Percentiles rank a stretch among this genome's conserved stretches.
Conservation (phyloP, 805 yeast species). For the Nakazawaea populi region DNA sequence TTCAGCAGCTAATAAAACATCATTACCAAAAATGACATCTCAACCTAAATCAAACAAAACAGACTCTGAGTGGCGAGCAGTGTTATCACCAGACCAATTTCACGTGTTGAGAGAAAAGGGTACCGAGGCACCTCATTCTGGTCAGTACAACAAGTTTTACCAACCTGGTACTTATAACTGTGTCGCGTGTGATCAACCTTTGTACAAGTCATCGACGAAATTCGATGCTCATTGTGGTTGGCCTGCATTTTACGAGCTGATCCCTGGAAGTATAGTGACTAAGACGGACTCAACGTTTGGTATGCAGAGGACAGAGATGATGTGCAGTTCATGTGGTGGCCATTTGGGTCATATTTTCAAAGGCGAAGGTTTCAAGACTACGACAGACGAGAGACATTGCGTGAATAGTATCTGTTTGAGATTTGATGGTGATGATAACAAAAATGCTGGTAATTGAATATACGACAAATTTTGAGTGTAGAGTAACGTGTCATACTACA, state of each 20-base stretch:
- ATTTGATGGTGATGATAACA: slow-evolving; percentile 27
- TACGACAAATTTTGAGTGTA: too few species aligned
- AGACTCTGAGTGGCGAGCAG: slow-evolving; percentile 75
- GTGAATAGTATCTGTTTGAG: slow-evolving; percentile 82
- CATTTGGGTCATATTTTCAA: slow-evolving; percentile 94
- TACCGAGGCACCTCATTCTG: slow-evolving; percentile 64
- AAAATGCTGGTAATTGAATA: too few species aligned
- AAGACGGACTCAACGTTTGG: slow-evolving; percentile 62
- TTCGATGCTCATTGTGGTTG: slow-evolving; percentile 94
- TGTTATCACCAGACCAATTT: slow-evolving; percentile 71
- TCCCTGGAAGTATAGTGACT: slow-evolving; percentile 69
- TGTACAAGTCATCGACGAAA: slow-evolving; percentile 75
- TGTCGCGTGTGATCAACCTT: slow-evolving; percentile 78
- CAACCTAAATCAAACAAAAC: slow-evolving; percentile 13
- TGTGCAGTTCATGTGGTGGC: slow-evolving; percentile 84
- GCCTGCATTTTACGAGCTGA: slow-evolving; percentile 94
- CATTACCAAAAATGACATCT: background rate
- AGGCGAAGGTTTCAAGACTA: slow-evolving; percentile 86
- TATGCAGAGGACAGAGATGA: slow-evolving; percentile 83
- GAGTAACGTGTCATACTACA: too few species aligned
- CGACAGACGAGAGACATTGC: slow-evolving; percentile 91
- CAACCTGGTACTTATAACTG: slow-evolving; percentile 68
- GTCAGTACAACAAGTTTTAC: slow-evolving; percentile 49
- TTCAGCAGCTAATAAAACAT: too few species aligned
- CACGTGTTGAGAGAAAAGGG: slow-evolving; percentile 69